A percentile compares a stretch with the other conserved stretches of the same genome.
Conservation (phyloP, 306 rosid genomes). For the Castanea sativa region DNA sequence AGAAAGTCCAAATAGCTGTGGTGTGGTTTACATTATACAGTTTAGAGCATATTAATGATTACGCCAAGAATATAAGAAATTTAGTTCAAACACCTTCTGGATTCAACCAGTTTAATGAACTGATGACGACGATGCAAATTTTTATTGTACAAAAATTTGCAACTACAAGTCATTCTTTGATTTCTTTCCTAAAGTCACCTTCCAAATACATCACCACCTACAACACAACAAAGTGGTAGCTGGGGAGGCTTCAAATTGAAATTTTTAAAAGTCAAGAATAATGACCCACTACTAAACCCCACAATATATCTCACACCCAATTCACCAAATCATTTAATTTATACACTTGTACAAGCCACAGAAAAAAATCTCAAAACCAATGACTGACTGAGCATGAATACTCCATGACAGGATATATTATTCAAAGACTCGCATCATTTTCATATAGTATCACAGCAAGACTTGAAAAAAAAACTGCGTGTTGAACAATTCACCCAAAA, state of each 20-base stretch:
- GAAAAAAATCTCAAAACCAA: background rate
- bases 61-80: too few relatives aligned
- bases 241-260: background rate
- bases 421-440: background rate
- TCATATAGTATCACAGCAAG: background rate
- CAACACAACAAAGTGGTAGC: background rate
- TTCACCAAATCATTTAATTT: background rate
- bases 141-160: background rate
- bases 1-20: too few relatives aligned
- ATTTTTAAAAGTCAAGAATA: background rate
- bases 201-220: background rate
- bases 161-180: background rate
- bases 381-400: background rate
- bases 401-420: background rate
- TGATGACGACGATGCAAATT: too few relatives aligned
- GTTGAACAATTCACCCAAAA: background rate
- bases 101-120: background rate
- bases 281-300: background rate
- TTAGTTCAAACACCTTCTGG: background rate
- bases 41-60: background rate
- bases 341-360: background rate
- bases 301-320: background rate
- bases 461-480: background rate
- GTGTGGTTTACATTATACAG: too few relatives aligned
- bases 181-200: background rate